Conservation (phyloP, 495 filamentous ascomycete species). For the Astrocystis sublimbata region DNA sequence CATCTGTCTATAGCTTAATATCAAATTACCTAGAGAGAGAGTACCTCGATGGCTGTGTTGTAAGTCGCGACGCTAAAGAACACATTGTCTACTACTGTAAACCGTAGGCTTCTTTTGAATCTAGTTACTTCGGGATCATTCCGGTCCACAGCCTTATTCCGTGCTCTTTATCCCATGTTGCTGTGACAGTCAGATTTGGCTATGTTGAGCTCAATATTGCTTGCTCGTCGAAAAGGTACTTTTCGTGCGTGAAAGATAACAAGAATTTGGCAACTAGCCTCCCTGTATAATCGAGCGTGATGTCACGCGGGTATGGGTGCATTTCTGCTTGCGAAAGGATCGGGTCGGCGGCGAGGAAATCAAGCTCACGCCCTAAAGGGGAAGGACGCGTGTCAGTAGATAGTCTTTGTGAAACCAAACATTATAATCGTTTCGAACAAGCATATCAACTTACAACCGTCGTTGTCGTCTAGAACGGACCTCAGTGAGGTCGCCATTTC, state of each 20-base stretch:
- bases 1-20: not conserved
- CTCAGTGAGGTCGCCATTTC: slow-evolving; percentile 46
- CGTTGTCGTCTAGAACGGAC: slow-evolving; percentile 38
- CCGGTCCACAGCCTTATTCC: not conserved
- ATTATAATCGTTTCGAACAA: too few relatives aligned
- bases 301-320: slow-evolving; percentile 43
- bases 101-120: not conserved
- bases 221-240: slow-evolving; percentile 34
- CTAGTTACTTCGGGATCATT: not conserved
- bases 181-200: too few relatives aligned
- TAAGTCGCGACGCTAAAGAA: not conserved
- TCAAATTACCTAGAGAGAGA: not conserved
- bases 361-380: slow-evolving; percentile 45
- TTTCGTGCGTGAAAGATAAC: slow-evolving; percentile 50
- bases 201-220: slow-evolving; percentile 22
- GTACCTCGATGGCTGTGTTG: not conserved
- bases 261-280: slow-evolving; percentile 52
- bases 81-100: not conserved
- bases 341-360: slow-evolving; percentile 47
- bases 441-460: slow-evolving; percentile 41
- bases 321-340: slow-evolving; percentile 45
- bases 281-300: slow-evolving; percentile 51
- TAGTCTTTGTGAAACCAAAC: not conserved
- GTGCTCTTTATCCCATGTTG: too few relatives aligned
- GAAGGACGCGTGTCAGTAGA: slow-evolving; percentile 18